Percentiles rank a stretch among this genome's conserved stretches.
Evolutionary conservation across 768 basidiomycete species (phyloP).

Genomic region (Dacryopinax spathularia): DNA sequence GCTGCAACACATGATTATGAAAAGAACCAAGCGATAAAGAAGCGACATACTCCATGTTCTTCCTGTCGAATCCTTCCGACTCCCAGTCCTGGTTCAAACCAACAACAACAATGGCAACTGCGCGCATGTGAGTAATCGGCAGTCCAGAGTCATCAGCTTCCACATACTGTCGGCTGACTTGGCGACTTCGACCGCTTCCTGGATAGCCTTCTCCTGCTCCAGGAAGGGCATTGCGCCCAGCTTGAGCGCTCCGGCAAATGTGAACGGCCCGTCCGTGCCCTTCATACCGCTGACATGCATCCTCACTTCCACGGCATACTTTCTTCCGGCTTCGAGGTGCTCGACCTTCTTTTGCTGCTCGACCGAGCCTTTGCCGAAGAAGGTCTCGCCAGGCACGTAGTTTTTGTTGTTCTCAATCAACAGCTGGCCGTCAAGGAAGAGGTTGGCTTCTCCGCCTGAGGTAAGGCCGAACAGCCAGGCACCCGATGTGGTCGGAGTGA

Average conservation of each 20-base stretch:
- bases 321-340: slow-evolving; percentile 6
- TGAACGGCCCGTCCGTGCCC: slow-evolving; percentile 2
- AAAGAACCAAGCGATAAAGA: too few species aligned
- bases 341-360: slow-evolving; percentile 5
- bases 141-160: neutral
- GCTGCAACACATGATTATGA: too few species aligned
- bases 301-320: slow-evolving; percentile 13
- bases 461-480: slow-evolving; percentile 37
- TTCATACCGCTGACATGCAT: slow-evolving; percentile 3
- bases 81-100: slow-evolving; percentile 10
- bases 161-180: slow-evolving; percentile 35
- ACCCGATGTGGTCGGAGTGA: slow-evolving; percentile 29
- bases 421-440: slow-evolving; percentile 34
- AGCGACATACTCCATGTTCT: slow-evolving; percentile 7
- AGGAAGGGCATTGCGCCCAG: slow-evolving; percentile 13
- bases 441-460: slow-evolving; percentile 32
- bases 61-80: slow-evolving; percentile 16
- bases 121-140: neutral
- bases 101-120: slow-evolving; percentile 13
- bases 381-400: slow-evolving; percentile 13
- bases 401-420: slow-evolving; percentile 19
- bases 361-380: slow-evolving; percentile 12
- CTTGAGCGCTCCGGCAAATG: slow-evolving; percentile 11
- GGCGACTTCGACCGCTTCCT: slow-evolving; percentile 43
- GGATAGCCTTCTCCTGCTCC: slow-evolving; percentile 29